Conservation (phyloP, 2,329 filamentous ascomycete species). For the Colletotrichum caudatum region DNA sequence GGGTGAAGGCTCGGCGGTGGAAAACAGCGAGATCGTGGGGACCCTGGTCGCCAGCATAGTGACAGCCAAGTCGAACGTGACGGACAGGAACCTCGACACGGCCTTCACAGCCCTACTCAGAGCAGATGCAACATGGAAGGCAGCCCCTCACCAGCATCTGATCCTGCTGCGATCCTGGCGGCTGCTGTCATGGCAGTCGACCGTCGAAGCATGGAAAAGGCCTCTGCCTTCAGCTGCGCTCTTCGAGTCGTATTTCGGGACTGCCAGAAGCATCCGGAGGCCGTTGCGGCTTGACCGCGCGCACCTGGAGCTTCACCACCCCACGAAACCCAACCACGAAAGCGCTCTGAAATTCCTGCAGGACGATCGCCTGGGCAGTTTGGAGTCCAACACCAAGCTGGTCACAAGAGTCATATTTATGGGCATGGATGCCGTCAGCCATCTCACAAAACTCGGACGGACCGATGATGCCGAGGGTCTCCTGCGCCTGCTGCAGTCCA, state of each 20-base stretch:
- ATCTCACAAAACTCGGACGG: conserved; percentile 56
- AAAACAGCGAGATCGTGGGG: conserved; percentile 31
- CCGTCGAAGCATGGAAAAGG: conserved; percentile 61
- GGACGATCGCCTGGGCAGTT: conserved; percentile 32
- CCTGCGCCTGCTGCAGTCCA: conserved; percentile 52
- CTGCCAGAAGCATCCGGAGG: conserved; percentile 56
- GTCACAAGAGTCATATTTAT: conserved; percentile 39
- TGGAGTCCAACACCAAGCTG: conserved; percentile 8
- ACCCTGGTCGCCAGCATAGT: conserved; percentile 57
- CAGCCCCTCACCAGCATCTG: conserved; percentile 50
- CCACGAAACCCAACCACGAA: conserved; percentile 60
- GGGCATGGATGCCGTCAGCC: conserved; percentile 57
- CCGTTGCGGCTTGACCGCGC: conserved; percentile 60
- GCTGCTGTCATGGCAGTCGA: conserved; percentile 64
- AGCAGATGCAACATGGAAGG: conserved; percentile 58
- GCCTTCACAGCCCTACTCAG: conserved; percentile 63
- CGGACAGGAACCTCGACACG: conserved; percentile 58
- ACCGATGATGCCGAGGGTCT: conserved; percentile 57
- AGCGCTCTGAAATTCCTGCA: conserved; percentile 62
- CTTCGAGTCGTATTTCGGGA: conserved; percentile 65
- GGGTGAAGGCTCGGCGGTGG: conserved; percentile 40
- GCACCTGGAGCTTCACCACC: conserved; percentile 68
- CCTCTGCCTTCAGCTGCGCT: conserved; percentile 59
- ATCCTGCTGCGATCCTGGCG: conserved; percentile 60
- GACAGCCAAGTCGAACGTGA: conserved; percentile 53